Conservation (phyloP, 768 basidiomycete species). For the Mycena haematopus region DNA sequence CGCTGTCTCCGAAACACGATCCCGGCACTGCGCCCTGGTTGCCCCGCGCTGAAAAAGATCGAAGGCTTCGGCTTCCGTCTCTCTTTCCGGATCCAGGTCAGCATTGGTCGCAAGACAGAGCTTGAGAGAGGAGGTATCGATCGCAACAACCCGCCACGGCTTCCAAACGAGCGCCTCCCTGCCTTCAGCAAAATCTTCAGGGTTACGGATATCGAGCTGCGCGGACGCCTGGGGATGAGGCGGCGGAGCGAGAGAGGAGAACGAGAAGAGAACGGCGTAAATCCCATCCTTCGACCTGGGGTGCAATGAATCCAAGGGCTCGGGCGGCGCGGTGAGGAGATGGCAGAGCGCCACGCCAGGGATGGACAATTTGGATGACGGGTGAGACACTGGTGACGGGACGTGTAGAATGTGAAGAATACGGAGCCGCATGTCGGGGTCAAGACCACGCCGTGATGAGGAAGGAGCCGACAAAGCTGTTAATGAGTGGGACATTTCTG, state of each 20-base stretch:
- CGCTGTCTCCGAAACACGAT: conserved; percentile 19
- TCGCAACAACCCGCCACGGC: conserved; percentile 51
- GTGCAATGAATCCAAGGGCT: conserved; percentile 28
- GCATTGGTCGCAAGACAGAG: background rate
- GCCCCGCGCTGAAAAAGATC: conserved; percentile 17
- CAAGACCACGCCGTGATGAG: conserved; percentile 34
- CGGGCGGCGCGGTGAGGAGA: conserved; percentile 32
- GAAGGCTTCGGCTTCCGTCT: conserved; percentile 11
- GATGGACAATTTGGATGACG: conserved; percentile 35
- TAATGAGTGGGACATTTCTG: conserved; percentile 49
- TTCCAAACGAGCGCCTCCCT: conserved; percentile 52
- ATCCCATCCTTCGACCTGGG: conserved; percentile 37
- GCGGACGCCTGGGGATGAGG: conserved; percentile 24
- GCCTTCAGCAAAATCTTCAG: conserved; percentile 47
- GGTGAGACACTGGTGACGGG: conserved; percentile 30
- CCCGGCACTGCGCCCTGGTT: conserved; percentile 10
- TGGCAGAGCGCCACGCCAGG: conserved; percentile 52
- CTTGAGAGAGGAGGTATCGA: conserved; percentile 24
- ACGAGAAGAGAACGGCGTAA: conserved; percentile 43
- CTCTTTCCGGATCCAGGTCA: background rate
- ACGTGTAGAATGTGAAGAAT: conserved; percentile 50
- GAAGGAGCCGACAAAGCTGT: conserved; percentile 30
- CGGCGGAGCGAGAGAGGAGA: conserved; percentile 35
- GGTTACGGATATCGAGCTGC: conserved; percentile 39
- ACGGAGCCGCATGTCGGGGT: conserved; percentile 51